Evolutionary conservation across 1,284 basidiomycete genomes (phyloP).

Genomic region (Austroboletus novae-zelandiae): DNA sequence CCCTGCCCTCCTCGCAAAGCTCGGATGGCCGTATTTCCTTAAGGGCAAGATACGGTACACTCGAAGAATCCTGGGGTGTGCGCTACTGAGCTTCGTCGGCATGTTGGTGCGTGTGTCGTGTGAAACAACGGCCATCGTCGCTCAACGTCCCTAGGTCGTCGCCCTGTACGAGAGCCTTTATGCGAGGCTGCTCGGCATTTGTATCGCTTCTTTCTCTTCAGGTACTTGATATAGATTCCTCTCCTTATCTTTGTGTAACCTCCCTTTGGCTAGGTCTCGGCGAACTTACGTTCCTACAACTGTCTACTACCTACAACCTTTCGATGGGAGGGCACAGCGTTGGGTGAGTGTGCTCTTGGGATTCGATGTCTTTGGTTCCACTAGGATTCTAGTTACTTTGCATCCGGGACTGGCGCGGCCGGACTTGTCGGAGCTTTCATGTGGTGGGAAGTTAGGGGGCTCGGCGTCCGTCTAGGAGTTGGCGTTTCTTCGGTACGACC

Average conservation of each 20-base stretch:
- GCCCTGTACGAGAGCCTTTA: constrained; percentile 69
- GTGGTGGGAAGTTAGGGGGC: constrained; percentile 90
- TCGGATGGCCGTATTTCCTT: constrained; percentile 90
- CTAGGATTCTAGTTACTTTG: constrained; percentile 63
- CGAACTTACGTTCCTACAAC: constrained; percentile 92
- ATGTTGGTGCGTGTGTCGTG: constrained; percentile 65
- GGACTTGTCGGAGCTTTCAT: constrained; percentile 89
- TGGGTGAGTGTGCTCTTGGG: constrained; percentile 46
- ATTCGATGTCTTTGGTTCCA: background rate
- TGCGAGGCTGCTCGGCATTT: constrained; percentile 83
- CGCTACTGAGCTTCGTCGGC: constrained; percentile 68
- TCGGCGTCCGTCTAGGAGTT: constrained; percentile 84
- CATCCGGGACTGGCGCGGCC: constrained; percentile 91
- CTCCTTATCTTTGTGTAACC: background rate
- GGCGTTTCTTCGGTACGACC: constrained; percentile 69
- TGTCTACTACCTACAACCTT: constrained; percentile 81
- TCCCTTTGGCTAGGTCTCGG: constrained; percentile 63
- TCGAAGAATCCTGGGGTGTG: constrained; percentile 75
- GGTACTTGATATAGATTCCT: constrained; percentile 41
- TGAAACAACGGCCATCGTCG: background rate
- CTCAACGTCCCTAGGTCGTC: constrained; percentile 58
- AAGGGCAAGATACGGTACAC: constrained; percentile 81
- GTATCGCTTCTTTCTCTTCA: constrained; percentile 87
- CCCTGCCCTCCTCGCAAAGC: constrained; percentile 79
- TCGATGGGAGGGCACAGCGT: constrained; percentile 70